phyloP scores from a whole-genome alignment of 768 basidiomycete genomes.

The Lepiota subincarnata region DNA sequence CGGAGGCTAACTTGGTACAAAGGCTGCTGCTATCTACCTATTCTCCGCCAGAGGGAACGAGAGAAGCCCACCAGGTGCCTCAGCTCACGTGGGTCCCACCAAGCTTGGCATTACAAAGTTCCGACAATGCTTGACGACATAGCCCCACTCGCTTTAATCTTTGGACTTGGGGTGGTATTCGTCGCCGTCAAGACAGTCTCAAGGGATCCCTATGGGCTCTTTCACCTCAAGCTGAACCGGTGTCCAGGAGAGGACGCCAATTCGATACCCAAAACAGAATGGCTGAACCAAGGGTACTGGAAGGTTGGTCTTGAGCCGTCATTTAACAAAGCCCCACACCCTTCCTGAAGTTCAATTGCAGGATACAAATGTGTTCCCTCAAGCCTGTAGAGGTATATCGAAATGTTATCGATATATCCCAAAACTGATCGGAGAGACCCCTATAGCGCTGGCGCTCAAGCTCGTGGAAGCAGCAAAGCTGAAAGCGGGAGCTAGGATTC shows the following conservation, averaged over 20 bases:
- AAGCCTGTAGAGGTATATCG: conserved; percentile 53
- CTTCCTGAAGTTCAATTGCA: conserved; percentile 16
- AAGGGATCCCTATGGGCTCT: conserved; percentile 42
- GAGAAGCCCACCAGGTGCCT: no score
- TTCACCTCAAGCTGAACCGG: conserved; percentile 51
- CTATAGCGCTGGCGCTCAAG: conserved; percentile 44
- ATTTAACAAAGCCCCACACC: not conserved
- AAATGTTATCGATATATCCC: not conserved
- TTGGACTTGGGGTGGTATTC: not conserved
- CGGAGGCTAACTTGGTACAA: no score
- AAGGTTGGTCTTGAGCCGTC: conserved; percentile 34
- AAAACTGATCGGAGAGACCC: not conserved
- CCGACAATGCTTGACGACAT: not conserved
- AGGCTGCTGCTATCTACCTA: no score
- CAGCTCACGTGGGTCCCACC: no score
- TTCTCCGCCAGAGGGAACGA: no score
- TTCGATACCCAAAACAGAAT: conserved; percentile 48
- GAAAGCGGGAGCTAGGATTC: conserved; percentile 38
- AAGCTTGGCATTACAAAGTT: no score
- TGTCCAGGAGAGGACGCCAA: conserved; percentile 28
- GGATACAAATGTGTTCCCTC: conserved; percentile 48
- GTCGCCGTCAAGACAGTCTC: not conserved
- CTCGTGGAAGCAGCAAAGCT: conserved; percentile 40
- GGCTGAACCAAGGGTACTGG: conserved; percentile 74
- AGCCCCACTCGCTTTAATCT: not conserved